Evolutionary conservation across 78 protist species (phyloP).

Genomic region (Chrysochromulina tobinii): DNA sequence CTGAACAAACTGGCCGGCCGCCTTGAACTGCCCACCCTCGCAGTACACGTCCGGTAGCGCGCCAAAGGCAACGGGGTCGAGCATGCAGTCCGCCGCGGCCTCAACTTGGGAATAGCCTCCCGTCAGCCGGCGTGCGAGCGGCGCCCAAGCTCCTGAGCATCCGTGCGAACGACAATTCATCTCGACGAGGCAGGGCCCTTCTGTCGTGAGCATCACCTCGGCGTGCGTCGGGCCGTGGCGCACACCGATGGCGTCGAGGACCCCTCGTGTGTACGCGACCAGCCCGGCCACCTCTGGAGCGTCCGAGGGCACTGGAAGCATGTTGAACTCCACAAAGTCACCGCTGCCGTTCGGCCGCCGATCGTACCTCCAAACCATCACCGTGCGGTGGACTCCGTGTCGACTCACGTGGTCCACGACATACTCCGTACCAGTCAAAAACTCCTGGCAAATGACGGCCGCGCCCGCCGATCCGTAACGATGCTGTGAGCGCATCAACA

Average conservation of each 20-base stretch:
- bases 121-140: neutral
- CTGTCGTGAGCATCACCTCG: neutral
- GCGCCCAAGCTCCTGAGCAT: neutral
- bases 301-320: neutral
- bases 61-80: no score
- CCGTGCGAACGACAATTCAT: neutral
- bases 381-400: neutral
- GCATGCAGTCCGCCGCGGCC: no score
- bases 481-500: neutral
- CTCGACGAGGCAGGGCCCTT: neutral
- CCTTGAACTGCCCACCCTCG: no score
- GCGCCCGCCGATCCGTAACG: neutral
- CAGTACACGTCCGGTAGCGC: no score
- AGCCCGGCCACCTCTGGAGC: neutral
- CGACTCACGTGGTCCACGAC: neutral
- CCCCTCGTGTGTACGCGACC: neutral
- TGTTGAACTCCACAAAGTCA: neutral
- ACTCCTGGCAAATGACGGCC: neutral
- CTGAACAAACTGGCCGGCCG: no score
- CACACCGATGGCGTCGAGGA: neutral
- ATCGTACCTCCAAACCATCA: neutral
- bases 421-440: neutral
- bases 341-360: neutral
- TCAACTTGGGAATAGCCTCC: neutral
- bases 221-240: neutral